Conservation (phyloP, 345 rosid species). For the Turnera subulata region DNA sequence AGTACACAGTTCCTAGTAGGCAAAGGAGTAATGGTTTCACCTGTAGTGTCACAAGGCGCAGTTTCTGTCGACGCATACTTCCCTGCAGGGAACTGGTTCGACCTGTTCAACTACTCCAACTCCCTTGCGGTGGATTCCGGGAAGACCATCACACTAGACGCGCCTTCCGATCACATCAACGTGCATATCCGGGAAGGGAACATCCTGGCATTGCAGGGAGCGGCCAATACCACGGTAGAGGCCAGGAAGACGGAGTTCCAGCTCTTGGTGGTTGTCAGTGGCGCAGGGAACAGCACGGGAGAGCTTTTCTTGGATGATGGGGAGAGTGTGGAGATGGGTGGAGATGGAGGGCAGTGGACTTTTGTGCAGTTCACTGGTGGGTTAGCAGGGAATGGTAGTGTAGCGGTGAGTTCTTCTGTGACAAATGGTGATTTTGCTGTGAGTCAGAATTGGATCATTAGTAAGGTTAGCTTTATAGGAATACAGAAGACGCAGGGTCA, state of each 20-base stretch:
- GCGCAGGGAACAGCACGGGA: conserved; percentile 36
- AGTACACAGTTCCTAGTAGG: conserved; percentile 54
- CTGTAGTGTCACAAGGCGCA: conserved; percentile 37
- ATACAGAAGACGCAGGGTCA: conserved; percentile 21
- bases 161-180: conserved; percentile 53
- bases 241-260: conserved; percentile 51
- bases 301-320: conserved; percentile 66
- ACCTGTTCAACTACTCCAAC: conserved; percentile 54
- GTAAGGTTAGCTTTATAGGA: conserved; percentile 53
- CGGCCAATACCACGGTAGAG: conserved; percentile 50
- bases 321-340: conserved; percentile 51
- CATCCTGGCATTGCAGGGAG: conserved; percentile 66
- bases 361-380: conserved; percentile 39
- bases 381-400: conserved; percentile 15
- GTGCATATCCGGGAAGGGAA: conserved; percentile 60
- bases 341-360: conserved; percentile 45
- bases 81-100: conserved; percentile 69
- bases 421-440: conserved; percentile 47
- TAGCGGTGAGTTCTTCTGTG: conserved; percentile 37
- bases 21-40: conserved; percentile 57
- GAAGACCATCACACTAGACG: conserved; percentile 33
- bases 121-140: conserved; percentile 33
- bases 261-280: conserved; percentile 45
- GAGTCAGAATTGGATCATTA: conserved; percentile 44
- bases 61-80: conserved; percentile 48